Evolutionary conservation across 1,284 basidiomycete species (phyloP).

Genomic region (Gymnopus androsaceus): DNA sequence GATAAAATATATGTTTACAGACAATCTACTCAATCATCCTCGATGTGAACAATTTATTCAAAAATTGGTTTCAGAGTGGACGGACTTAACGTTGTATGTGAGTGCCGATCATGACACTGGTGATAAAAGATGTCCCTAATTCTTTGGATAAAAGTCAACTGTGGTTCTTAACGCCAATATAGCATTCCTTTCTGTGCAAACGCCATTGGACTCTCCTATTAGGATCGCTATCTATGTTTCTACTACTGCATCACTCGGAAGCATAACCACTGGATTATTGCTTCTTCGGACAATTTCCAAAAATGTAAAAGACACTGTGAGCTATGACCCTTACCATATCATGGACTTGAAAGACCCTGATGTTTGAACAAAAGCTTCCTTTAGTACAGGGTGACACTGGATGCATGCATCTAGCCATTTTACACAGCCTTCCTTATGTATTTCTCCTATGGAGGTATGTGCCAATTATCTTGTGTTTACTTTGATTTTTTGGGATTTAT

Average conservation of each 20-base stretch:
- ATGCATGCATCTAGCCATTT: neutral
- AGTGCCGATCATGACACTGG: neutral
- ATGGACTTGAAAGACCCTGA: neutral
- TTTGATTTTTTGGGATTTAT: neutral
- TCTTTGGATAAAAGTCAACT: neutral
- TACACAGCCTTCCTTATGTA: neutral
- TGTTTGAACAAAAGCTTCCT: neutral
- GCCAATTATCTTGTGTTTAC: neutral
- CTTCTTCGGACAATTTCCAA: neutral
- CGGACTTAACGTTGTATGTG: neutral
- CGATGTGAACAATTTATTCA: neutral
- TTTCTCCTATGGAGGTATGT: neutral
- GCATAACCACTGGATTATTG: neutral
- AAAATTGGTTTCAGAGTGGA: neutral
- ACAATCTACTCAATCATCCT: neutral
- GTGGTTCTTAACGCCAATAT: neutral
- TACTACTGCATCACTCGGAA: neutral
- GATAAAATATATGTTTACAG: neutral
- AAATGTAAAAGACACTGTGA: neutral
- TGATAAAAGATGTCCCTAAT: neutral
- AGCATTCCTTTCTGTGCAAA: neutral
- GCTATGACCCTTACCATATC: neutral
- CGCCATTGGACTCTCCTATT: neutral
- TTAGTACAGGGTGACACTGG: neutral
- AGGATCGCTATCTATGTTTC: neutral